Percentiles rank a stretch among this genome's conserved stretches.
phyloP scores from a whole-genome alignment of 2,329 filamentous ascomycete genomes.

The Aspergillus glaucus region DNA sequence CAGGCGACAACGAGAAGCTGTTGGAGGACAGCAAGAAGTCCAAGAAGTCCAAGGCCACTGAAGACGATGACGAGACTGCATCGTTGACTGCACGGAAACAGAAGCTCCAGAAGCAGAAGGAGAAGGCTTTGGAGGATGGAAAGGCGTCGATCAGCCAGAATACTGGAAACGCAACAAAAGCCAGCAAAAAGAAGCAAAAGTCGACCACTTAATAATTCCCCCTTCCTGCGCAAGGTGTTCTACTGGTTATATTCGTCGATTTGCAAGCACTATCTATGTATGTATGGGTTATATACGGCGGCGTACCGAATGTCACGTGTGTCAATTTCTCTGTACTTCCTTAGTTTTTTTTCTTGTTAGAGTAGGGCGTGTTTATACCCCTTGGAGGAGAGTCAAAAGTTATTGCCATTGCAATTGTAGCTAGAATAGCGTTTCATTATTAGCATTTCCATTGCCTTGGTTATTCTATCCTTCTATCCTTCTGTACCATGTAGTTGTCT shows the following conservation, averaged over 20 bases:
- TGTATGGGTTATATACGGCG: slow-evolving; percentile 17
- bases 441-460: background rate
- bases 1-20: slow-evolving; percentile 24
- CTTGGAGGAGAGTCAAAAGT: slow-evolving; percentile 14
- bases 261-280: slow-evolving; percentile 6
- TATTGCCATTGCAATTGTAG: background rate
- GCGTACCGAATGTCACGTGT: slow-evolving; percentile 28
- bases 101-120: slow-evolving; percentile 46
- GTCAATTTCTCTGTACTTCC: slow-evolving; percentile 9
- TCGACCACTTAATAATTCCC: slow-evolving; percentile 26
- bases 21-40: slow-evolving; percentile 31
- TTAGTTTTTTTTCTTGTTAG: slow-evolving; percentile 10
- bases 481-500: background rate
- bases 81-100: slow-evolving; percentile 37
- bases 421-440: no score
- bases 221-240: slow-evolving; percentile 19
- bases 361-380: slow-evolving; percentile 21
- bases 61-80: slow-evolving; percentile 32
- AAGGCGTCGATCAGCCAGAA: slow-evolving; percentile 25
- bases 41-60: slow-evolving; percentile 35
- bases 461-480: background rate
- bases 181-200: slow-evolving; percentile 35
- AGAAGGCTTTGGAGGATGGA: slow-evolving; percentile 40
- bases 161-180: slow-evolving; percentile 11
- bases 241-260: slow-evolving; percentile 12